phyloP scores from a whole-genome alignment of 2,329 filamentous ascomycete genomes.

The Chrysosphaeria jannelii region DNA sequence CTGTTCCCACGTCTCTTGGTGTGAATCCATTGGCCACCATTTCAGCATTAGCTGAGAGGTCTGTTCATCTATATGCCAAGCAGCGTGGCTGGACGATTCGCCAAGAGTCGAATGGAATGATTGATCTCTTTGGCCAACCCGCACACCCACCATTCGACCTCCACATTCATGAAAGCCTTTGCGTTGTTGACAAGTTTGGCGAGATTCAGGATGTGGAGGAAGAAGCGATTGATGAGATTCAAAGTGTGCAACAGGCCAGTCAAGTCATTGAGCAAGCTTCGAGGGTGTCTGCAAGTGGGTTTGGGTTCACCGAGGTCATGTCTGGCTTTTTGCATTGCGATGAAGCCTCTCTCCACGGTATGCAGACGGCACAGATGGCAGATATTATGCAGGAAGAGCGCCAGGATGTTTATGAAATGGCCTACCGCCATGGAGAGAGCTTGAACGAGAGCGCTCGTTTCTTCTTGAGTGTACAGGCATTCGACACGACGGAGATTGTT shows the following conservation, averaged over 20 bases:
- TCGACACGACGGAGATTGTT: slow-evolving; percentile 18
- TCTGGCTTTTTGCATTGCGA: slow-evolving; percentile 24
- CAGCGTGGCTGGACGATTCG: slow-evolving; percentile 14
- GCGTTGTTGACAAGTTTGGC: slow-evolving; percentile 1
- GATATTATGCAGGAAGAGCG: too few species aligned
- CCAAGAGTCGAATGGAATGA: slow-evolving; percentile 13
- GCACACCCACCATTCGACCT: slow-evolving; percentile 7
- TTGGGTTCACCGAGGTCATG: slow-evolving; percentile 35
- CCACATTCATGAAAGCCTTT: too few species aligned
- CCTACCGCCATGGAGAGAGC: slow-evolving; percentile 19
- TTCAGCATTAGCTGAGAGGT: slow-evolving; percentile 33
- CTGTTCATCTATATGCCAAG: slow-evolving; percentile 19
- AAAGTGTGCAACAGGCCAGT: slow-evolving; percentile 10
- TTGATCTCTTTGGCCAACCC: slow-evolving; percentile 25
- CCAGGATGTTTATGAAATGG: slow-evolving; percentile 19
- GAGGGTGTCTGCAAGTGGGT: slow-evolving; percentile 15
- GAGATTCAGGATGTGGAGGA: slow-evolving; percentile 7
- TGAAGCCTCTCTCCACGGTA: background rate
- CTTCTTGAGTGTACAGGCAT: slow-evolving; percentile 25
- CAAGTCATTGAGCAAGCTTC: slow-evolving; percentile 13
- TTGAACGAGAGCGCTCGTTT: slow-evolving; percentile 24
- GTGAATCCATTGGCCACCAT: slow-evolving; percentile 42
- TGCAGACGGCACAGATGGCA: too few species aligned
- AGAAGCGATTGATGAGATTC: slow-evolving; percentile 8
- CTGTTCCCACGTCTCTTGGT: slow-evolving; percentile 29